Conservation (phyloP, 495 filamentous ascomycete species). For the Peziza echinospora region DNA sequence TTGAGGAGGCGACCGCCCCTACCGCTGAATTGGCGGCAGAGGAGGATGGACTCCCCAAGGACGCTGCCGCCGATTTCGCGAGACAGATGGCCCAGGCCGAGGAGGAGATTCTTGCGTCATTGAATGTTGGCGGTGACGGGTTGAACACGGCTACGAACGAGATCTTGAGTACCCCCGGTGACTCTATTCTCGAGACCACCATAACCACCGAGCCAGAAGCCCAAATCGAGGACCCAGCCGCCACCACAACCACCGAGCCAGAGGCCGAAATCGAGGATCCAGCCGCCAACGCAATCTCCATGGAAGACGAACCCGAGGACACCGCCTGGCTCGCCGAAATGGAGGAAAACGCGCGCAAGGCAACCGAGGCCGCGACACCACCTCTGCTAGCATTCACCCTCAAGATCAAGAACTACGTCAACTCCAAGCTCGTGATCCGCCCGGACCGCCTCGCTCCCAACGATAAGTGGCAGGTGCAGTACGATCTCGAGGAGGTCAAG, state of each 20-base stretch:
- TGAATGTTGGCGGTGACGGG: background rate
- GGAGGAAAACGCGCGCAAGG: background rate
- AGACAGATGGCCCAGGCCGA: background rate
- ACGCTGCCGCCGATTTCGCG: background rate
- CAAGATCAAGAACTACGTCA: constrained; percentile 48
- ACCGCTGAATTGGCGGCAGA: background rate
- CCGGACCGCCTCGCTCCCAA: constrained; percentile 28
- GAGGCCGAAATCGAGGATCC: constrained; percentile 5
- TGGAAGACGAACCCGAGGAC: background rate
- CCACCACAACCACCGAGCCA: too few relatives aligned
- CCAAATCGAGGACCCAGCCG: background rate
- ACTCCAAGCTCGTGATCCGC: constrained; percentile 39
- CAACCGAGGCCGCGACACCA: constrained; percentile 6
- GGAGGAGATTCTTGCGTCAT: background rate
- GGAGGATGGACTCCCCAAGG: too few relatives aligned
- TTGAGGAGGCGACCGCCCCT: background rate
- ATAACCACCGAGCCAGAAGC: background rate
- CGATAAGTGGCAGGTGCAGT: constrained; percentile 57
- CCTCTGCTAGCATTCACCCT: constrained; percentile 42
- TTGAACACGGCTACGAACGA: background rate
- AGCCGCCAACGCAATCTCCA: background rate
- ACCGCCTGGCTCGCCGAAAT: background rate
- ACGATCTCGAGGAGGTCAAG: constrained; percentile 37
- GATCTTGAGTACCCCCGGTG: background rate
- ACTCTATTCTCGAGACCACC: background rate